phyloP scores from a whole-genome alignment of 2,329 filamentous ascomycete species.

The Stachybotrys elegans region DNA sequence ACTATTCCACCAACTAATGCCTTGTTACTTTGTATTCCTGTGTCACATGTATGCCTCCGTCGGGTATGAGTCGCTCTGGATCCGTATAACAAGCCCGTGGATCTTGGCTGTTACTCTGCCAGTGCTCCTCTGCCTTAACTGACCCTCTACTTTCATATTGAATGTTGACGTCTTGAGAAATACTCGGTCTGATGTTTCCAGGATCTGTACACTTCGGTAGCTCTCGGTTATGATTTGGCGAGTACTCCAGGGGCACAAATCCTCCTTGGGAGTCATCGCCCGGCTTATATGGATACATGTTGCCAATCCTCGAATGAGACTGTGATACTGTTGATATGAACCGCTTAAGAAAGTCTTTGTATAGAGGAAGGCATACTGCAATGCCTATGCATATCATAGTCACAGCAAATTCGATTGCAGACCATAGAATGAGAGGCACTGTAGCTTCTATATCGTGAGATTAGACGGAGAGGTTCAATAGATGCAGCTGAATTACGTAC shows the following conservation, averaged over 20 bases:
- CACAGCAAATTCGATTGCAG: slow-evolving; percentile 31
- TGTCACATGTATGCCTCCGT: background rate
- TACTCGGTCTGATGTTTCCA: background rate
- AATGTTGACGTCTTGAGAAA: background rate
- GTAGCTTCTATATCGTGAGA: slow-evolving; percentile 21
- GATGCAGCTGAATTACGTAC: background rate
- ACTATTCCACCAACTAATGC: background rate
- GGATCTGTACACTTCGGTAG: background rate
- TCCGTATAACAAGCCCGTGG: background rate
- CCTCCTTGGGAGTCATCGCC: background rate
- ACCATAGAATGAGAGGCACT: slow-evolving; percentile 31
- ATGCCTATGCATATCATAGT: slow-evolving; percentile 35
- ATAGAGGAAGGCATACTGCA: slow-evolving; percentile 32
- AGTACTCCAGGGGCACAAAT: background rate
- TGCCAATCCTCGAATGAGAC: background rate
- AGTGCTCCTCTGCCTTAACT: background rate
- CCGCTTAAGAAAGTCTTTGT: slow-evolving; percentile 15
- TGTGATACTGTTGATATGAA: background rate
- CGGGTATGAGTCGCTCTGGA: background rate
- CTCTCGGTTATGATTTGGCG: background rate
- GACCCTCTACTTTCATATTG: background rate
- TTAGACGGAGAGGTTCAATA: slow-evolving; percentile 3
- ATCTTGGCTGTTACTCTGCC: background rate
- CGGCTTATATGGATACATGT: background rate
- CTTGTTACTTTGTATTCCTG: background rate